Evolutionary conservation across 768 basidiomycete genomes (phyloP), one percentile per base, ranked within the genome.

Genomic region (Tricholoma furcatifolium): DNA sequence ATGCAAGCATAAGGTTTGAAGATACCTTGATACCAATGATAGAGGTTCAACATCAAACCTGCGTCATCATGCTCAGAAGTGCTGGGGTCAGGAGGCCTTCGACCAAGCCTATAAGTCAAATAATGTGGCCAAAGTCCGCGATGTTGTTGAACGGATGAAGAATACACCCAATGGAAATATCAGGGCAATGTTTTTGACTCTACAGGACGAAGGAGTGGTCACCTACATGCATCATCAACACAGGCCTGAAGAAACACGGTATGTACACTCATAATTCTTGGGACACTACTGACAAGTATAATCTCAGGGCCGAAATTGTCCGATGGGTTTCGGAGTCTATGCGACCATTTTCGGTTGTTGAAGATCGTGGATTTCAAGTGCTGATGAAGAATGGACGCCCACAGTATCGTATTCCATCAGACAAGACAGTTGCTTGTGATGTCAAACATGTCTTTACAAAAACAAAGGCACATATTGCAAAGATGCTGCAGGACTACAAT

Each of bases 321-420:
- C 36, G 12, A 38, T 76, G 73, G 71, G 62, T 72, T 0, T 15
- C 63, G 0, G 64, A 73, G 47, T 67, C 57, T 27, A 50, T 61
- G 18, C 60, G 64, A 0, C 71, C 71, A 3, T 72, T 71, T 53
- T 54, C 40, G 0, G 69, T 72, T 46, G 64, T 74, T 0, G 43
- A 60, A 1, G 70, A 76, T 47, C 36, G 52, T 1, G 68, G 65
- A 1, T 69, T 59, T 27, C 27, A 27, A 27, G 27, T 27, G 3
- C 27, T 27, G 27, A 27, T 27, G 7, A 27, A 27, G 27, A 27
- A 3, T 27, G 27, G 27, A 27, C 7, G 27, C 27, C 27, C 27
- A 27, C 27, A 27, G 27, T 27, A 66, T n/a, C 65, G 68, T 47
- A 43, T 75, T 36, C 73, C 71, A 0, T 69, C 64, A 0, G 55